A percentile compares a stretch with the other conserved stretches of the same genome.
Evolutionary conservation across 2,329 filamentous ascomycete species (phyloP).

Genomic region (Passalora sequoiae): DNA sequence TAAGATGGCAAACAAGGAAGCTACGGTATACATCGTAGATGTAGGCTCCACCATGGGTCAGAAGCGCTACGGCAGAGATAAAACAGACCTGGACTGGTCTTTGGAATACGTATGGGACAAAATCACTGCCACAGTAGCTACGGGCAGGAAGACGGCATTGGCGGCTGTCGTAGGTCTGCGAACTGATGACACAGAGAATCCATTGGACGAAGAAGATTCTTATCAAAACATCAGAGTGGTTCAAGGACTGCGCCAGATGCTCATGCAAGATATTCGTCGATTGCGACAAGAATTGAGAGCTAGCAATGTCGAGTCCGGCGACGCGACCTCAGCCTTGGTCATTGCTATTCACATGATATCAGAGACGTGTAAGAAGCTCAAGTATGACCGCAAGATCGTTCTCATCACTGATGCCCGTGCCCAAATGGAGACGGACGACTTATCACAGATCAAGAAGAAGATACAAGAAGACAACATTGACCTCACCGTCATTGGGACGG

Average conservation of each 20-base stretch:
- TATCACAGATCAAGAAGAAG: slow-evolving; percentile 65
- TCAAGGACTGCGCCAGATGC: slow-evolving; percentile 55
- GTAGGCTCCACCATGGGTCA: slow-evolving; percentile 79
- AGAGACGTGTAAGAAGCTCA: slow-evolving; percentile 71
- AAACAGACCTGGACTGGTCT: slow-evolving; percentile 81
- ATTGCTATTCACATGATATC: slow-evolving; percentile 83
- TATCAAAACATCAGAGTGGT: slow-evolving; percentile 80
- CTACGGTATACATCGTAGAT: slow-evolving; percentile 87
- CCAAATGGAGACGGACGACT: slow-evolving; percentile 64
- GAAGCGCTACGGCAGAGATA: slow-evolving; percentile 61
- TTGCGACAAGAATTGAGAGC: slow-evolving; percentile 61
- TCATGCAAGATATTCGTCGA: slow-evolving; percentile 64
- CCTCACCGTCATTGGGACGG: slow-evolving; percentile 74
- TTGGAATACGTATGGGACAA: slow-evolving; percentile 96
- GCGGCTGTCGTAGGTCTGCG: slow-evolving; percentile 78
- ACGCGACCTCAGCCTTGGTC: slow-evolving; percentile 80
- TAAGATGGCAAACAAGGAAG: slow-evolving; percentile 85
- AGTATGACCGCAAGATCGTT: slow-evolving; percentile 74
- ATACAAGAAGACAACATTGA: slow-evolving; percentile 73
- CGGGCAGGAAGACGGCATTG: slow-evolving; percentile 67
- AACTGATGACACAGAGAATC: slow-evolving; percentile 69
- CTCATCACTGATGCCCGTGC: slow-evolving; percentile 79
- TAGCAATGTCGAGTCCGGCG: slow-evolving; percentile 64
- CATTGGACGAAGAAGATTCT: slow-evolving; percentile 59
- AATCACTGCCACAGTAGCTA: slow-evolving; percentile 65